Percentiles rank a stretch among this genome's conserved stretches.
These are phyloP conservation scores for Chrysanthemum lavandulifolium DNA, from an alignment of 129 eudicot genomes.

Conservation along the genomic window DNA sequence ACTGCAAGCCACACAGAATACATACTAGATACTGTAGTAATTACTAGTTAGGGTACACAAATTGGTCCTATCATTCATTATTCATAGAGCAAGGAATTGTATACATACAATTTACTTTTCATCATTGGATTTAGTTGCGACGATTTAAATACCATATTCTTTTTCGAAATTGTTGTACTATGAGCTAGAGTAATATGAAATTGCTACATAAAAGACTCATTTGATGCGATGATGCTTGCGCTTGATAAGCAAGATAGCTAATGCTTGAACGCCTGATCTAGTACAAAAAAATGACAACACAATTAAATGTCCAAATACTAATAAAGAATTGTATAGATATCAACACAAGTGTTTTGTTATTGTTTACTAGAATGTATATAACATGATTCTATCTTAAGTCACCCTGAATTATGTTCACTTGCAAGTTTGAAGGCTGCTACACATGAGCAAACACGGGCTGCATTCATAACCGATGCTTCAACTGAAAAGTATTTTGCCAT, in stretches of 20 bases:
- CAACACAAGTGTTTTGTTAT: not conserved
- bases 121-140: slow-evolving; percentile 13
- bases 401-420: too few relatives aligned
- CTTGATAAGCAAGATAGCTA: too few relatives aligned
- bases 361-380: not conserved
- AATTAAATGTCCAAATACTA: too few relatives aligned
- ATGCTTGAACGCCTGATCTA: too few relatives aligned
- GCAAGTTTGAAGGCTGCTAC: too few relatives aligned
- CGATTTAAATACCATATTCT: slow-evolving; percentile 18
- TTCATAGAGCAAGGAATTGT: slow-evolving; percentile 4
- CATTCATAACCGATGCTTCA: too few relatives aligned
- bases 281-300: too few relatives aligned
- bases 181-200: not conserved
- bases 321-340: too few relatives aligned
- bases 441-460: too few relatives aligned
- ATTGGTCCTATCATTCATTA: slow-evolving; percentile 17
- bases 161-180: not conserved
- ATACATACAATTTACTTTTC: not conserved
- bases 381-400: not conserved
- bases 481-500: too few relatives aligned
- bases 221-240: too few relatives aligned
- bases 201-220: too few relatives aligned
- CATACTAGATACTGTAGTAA: not conserved
- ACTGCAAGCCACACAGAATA: slow-evolving; percentile 15
- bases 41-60: slow-evolving; percentile 22